Base-by-base conservation (phyloP, 2,329 filamentous ascomycete genomes). In the Teratosphaeria pseudoeucalypti region DNA sequence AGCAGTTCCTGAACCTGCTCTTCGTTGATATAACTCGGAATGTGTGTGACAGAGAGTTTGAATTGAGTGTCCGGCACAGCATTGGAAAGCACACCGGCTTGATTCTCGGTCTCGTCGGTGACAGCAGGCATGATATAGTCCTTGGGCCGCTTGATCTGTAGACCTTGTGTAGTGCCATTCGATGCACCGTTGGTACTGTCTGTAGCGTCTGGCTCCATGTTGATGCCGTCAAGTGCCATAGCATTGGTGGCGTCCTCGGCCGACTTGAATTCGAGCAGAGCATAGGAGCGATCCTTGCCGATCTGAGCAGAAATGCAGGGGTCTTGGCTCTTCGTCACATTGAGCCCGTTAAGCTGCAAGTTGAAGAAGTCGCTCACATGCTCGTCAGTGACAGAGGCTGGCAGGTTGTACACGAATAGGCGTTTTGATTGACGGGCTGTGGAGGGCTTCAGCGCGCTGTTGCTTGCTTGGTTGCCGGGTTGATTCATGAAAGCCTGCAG, bases 401-500 rank as follows among this genome's bases (percentile, higher is more conserved):
- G 88, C 14, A 99, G 75, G 71, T 95, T 96, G 76, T 90, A 86
- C 34, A 92, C 84, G 66, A 99, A 84, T 27, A 99, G 83, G 66
- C 95, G 89, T 79, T 95, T 97, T 57, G 92, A 86, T 76, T 99
- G 94, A 65, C 94, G 87, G 16, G 94, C 92, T 74, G 96, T 96
- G 57, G 88, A 89, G 3, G 94, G 91, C 75, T 95, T 95, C 58
- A 99, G 83, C 5, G 90, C 85, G n/a, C 89, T 83, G 67, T 84
- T 90, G 62, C 84, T 87, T 34, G 80, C 79, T 77, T 70, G 86
- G 58, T 87, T 87, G 58, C 84, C 85, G 14, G 92, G 89, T 71
- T 95, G 91, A 73, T 89, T 92, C 85, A 96, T 95, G 74, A 99
- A 95, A 26, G 92, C 91, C 73, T 96, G 91, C 55, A 99, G 82